Evolutionary conservation across 257 asterid species (phyloP).

Genomic region (Scutellaria barbata): DNA sequence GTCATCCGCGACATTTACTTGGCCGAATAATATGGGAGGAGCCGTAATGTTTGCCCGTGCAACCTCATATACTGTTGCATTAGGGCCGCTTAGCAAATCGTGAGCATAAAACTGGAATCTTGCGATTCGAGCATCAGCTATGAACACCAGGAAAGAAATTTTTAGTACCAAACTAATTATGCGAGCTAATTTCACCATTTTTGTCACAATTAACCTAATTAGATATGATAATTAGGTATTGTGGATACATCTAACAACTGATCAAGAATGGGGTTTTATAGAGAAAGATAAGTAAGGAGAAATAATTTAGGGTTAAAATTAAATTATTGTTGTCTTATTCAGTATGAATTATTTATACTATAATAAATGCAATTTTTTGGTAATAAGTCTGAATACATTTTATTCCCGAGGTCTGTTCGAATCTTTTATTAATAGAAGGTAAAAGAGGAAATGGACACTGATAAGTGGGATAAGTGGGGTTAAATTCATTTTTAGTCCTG

Average conservation of each 20-base stretch:
- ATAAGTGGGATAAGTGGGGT: too few species aligned
- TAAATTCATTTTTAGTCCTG: too few species aligned
- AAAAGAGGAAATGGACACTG: too few species aligned
- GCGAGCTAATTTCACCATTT: not conserved
- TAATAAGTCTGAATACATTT: too few species aligned
- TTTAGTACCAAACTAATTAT: not conserved
- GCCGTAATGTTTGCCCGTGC: conserved; percentile 12
- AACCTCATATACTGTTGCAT: conserved; percentile 20
- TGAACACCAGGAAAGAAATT: not conserved
- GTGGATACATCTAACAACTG: not conserved
- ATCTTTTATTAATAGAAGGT: too few species aligned
- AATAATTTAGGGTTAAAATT: too few species aligned
- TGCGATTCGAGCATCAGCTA: not conserved
- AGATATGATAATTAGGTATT: not conserved
- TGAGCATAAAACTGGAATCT: not conserved
- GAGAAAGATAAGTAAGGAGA: too few species aligned
- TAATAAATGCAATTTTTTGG: too few species aligned
- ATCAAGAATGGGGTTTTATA: not conserved
- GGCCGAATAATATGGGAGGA: conserved; percentile 24
- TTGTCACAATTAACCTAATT: not conserved
- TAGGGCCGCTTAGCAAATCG: not conserved
- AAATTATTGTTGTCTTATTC: too few species aligned
- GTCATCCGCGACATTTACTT: conserved; percentile 13
- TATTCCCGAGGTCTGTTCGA: too few species aligned
- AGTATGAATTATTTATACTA: too few species aligned